phyloP scores from a whole-genome alignment of 345 rosid species.

The Syzygium aqueum region DNA sequence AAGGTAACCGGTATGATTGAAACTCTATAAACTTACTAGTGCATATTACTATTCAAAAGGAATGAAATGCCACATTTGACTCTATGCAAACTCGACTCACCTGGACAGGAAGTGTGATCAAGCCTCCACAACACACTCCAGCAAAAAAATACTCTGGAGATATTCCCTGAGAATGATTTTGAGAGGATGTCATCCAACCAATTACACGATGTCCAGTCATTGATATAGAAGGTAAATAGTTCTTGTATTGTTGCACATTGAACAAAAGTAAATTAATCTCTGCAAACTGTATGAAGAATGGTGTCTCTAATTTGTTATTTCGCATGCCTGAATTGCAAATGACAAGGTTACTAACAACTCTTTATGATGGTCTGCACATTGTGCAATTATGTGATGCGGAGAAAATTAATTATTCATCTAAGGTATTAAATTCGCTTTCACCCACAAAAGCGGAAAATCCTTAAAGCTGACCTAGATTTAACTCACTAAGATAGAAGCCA shows the following conservation, averaged over 20 bases:
- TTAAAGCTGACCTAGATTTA: background rate
- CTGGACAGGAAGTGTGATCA: slow-evolving; percentile 85
- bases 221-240: background rate
- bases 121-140: slow-evolving; percentile 90
- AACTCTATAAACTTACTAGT: background rate
- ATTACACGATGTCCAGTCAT: background rate
- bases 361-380: background rate
- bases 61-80: background rate
- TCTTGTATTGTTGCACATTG: background rate
- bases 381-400: background rate
- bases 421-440: background rate
- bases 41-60: background rate
- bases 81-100: slow-evolving; percentile 16
- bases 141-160: slow-evolving; percentile 81
- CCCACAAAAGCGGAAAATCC: background rate
- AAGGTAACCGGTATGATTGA: background rate
- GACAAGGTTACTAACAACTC: background rate
- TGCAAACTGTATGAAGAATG: background rate
- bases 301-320: background rate
- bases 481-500: background rate
- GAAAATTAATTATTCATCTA: background rate
- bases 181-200: background rate
- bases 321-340: background rate
- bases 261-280: background rate
- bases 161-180: slow-evolving; percentile 47